phyloP scores from a whole-genome alignment of 192 early-diverging fungal genomes.

The Irineochytrium annulatum region DNA sequence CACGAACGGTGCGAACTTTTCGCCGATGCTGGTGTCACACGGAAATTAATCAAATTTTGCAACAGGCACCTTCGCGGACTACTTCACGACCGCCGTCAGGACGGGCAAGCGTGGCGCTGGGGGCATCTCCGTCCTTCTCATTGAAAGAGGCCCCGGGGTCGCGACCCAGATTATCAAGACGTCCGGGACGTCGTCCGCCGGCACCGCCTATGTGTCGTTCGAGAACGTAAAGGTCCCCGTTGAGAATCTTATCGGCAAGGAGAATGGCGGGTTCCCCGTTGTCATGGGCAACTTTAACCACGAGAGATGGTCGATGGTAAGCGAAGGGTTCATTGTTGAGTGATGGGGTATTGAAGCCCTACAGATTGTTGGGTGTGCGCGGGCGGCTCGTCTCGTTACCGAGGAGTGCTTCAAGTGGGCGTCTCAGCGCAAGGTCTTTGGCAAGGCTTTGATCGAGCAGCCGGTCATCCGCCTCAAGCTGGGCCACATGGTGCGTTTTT shows the following conservation, averaged over 20 bases:
- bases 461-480: conserved; percentile 69
- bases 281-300: conserved; percentile 74
- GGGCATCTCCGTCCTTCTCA: conserved; percentile 67
- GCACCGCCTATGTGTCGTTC: conserved; percentile 46
- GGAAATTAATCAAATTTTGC: too few relatives aligned
- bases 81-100: conserved; percentile 50
- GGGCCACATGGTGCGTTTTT: conserved; percentile 54
- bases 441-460: conserved; percentile 62
- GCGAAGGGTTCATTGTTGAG: too few relatives aligned
- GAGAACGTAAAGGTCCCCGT: conserved; percentile 73
- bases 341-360: too few relatives aligned
- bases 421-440: conserved; percentile 69
- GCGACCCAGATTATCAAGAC: conserved; percentile 66
- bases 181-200: conserved; percentile 60
- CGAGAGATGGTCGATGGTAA: conserved; percentile 61
- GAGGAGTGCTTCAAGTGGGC: conserved; percentile 67
- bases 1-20: conserved; percentile 11
- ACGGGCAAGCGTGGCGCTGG: conserved; percentile 34
- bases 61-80: conserved; percentile 40
- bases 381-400: conserved; percentile 41
- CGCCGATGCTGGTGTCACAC: not conserved
- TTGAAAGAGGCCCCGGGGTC: conserved; percentile 49
- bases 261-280: conserved; percentile 63
- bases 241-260: conserved; percentile 66
- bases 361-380: conserved; percentile 35